phyloP scores from a whole-genome alignment of 805 yeast genomes.

The Ogataea dorogensis region DNA sequence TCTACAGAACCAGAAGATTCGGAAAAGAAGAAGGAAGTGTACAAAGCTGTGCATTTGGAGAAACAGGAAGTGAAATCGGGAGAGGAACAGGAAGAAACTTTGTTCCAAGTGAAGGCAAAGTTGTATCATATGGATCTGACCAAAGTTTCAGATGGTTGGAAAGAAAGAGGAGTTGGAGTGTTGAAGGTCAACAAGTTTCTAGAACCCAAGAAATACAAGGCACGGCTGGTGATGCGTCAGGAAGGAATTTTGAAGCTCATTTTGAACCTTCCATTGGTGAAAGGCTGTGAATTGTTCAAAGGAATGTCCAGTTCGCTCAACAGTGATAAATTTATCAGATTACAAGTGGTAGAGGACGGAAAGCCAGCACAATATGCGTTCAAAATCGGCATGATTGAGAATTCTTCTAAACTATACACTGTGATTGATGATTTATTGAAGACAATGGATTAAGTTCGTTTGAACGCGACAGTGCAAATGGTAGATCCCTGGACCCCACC shows the following conservation, averaged over 20 bases:
- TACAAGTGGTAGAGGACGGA: slow-evolving; percentile 61
- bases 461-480: slow-evolving; percentile 82
- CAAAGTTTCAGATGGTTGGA: slow-evolving; percentile 79
- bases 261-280: slow-evolving; percentile 66
- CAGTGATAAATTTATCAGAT: slow-evolving; percentile 80
- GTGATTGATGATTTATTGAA: slow-evolving; percentile 34
- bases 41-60: slow-evolving; percentile 58
- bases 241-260: slow-evolving; percentile 82
- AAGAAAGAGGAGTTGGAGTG: slow-evolving; percentile 88
- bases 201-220: slow-evolving; percentile 35
- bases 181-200: slow-evolving; percentile 65
- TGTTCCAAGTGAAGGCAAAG: slow-evolving; percentile 72
- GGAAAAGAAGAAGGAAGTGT: slow-evolving; percentile 35
- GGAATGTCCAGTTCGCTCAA: slow-evolving; percentile 87
- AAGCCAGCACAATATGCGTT: slow-evolving; percentile 82
- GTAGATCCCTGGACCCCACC: slow-evolving; percentile 90
- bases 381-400: slow-evolving; percentile 61
- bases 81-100: slow-evolving; percentile 78
- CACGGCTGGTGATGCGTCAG: slow-evolving; percentile 87
- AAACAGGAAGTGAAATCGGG: slow-evolving; percentile 73
- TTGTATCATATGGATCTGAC: slow-evolving; percentile 71
- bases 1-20: slow-evolving; percentile 29
- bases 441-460: slow-evolving; percentile 29
- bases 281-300: slow-evolving; percentile 59
- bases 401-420: slow-evolving; percentile 58